Percentiles rank a stretch among this genome's conserved stretches.
These are phyloP conservation scores for Penicillium sp. DNA, from an alignment of 2,329 filamentous ascomycete species.

Conservation along the genomic window DNA sequence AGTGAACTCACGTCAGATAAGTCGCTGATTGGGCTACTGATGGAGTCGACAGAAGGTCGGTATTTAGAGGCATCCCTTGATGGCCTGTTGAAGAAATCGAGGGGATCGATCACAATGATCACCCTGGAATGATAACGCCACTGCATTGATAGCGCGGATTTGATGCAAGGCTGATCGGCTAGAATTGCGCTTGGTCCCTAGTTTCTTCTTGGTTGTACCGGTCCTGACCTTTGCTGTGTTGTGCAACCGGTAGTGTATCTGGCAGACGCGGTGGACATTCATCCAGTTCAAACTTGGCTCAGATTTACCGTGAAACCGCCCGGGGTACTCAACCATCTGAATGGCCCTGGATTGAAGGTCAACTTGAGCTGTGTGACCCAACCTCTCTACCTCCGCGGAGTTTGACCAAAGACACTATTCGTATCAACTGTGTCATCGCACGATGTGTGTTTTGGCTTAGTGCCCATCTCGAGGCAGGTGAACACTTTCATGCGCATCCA, in stretches of 20 bases:
- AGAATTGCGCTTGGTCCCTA: slow-evolving; percentile 1
- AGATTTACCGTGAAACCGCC: slow-evolving; percentile 5
- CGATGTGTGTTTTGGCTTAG: not conserved
- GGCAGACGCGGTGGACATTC: not conserved
- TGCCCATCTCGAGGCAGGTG: not conserved
- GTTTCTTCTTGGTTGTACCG: not conserved
- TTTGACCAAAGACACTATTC: not conserved
- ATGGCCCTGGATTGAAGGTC: not conserved
- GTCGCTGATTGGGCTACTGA: not conserved
- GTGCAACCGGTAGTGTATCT: not conserved
- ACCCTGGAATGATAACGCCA: slow-evolving; percentile 13
- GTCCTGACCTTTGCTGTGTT: not conserved
- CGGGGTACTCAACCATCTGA: not conserved
- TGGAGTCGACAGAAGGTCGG: not conserved
- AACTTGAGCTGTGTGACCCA: slow-evolving; percentile 3
- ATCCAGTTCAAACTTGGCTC: not conserved
- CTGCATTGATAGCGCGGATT: slow-evolving; percentile 12
- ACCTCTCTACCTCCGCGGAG: not conserved
- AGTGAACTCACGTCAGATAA: not conserved
- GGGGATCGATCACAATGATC: slow-evolving; percentile 18
- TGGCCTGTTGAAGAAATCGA: slow-evolving; percentile 6
- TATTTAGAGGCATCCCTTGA: slow-evolving; percentile 21
- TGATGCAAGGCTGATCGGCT: slow-evolving; percentile 20
- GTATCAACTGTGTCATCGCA: not conserved
- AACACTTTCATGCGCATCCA: not conserved